Evolutionary conservation across 805 yeast genomes (phyloP).

Genomic region (Kodamaea sagamina): DNA sequence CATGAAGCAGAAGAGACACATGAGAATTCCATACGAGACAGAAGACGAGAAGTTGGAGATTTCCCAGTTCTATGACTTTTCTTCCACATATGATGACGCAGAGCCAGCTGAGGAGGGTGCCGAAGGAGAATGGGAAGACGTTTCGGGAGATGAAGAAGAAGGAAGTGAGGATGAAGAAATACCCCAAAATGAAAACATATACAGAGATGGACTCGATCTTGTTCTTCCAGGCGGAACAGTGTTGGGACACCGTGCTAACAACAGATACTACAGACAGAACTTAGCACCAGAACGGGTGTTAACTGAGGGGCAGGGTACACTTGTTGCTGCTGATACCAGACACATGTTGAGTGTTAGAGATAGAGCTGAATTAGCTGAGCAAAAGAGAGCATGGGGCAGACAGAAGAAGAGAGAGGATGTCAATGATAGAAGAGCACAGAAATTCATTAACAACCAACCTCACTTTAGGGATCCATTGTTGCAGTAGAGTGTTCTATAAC

Average conservation of each 20-base stretch:
- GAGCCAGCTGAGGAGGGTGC: conserved; percentile 8
- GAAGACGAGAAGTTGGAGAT: conserved; percentile 75
- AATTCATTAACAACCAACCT: conserved; percentile 76
- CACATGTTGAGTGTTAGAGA: conserved; percentile 46
- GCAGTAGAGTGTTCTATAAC: conserved; percentile 14
- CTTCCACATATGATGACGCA: conserved; percentile 52
- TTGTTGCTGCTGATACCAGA: conserved; percentile 53
- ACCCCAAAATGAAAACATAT: conserved; percentile 29
- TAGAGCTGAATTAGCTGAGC: conserved; percentile 40
- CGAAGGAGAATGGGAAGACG: conserved; percentile 40
- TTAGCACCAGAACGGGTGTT: conserved; percentile 45
- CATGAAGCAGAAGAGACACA: conserved; percentile 81
- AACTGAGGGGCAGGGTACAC: conserved; percentile 50
- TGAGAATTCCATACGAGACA: conserved; percentile 83
- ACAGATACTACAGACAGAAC: conserved; percentile 46
- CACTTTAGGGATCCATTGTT: conserved; percentile 52
- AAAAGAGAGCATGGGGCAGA: conserved; percentile 63
- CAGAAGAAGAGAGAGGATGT: conserved; percentile 51
- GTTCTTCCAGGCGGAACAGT: conserved; percentile 45
- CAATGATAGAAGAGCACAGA: conserved; percentile 61
- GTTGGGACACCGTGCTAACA: conserved; percentile 45
- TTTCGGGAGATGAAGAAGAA: conserved; percentile 26
- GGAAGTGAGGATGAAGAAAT: conserved; percentile 30
- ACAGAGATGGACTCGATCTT: conserved; percentile 40
- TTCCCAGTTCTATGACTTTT: conserved; percentile 82